A percentile compares a stretch with the other conserved stretches of the same genome.
Evolutionary conservation across 2,329 filamentous ascomycete species (phyloP).

Genomic region (Annulohypoxylon truncatum): DNA sequence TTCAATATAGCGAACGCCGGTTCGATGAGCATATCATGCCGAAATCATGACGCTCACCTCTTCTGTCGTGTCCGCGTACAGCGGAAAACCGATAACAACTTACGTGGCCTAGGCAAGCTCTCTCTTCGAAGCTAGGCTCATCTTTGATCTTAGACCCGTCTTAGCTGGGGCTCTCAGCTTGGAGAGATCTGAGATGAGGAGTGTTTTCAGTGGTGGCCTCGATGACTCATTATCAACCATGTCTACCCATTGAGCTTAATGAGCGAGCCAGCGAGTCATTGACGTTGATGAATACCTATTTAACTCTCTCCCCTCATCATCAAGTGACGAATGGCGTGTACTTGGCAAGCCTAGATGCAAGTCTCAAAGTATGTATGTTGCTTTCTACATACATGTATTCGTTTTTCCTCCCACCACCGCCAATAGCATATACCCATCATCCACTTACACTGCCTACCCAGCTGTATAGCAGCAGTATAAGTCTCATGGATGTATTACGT

Average conservation of each 20-base stretch:
- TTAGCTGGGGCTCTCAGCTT: constrained; percentile 5
- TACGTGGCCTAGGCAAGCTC: not conserved
- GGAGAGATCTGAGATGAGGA: constrained; percentile 15
- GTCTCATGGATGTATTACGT: too few species aligned
- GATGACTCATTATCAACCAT: constrained; percentile 13
- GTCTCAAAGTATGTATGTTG: not conserved
- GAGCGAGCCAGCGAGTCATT: not conserved
- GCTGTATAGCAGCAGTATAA: too few species aligned
- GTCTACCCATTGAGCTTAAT: not conserved
- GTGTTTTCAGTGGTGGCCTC: not conserved
- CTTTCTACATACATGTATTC: too few species aligned
- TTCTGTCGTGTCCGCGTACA: not conserved
- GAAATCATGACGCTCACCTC: not conserved
- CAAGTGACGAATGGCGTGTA: not conserved
- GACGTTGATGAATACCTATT: not conserved
- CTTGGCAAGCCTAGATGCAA: not conserved
- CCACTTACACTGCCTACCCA: too few species aligned
- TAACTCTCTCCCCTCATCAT: not conserved
- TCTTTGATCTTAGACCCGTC: constrained; percentile 13
- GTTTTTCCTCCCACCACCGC: not conserved
- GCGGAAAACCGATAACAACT: not conserved
- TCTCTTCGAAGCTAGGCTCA: not conserved
- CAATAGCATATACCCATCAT: too few species aligned
- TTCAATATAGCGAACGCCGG: constrained; percentile 2
- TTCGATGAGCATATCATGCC: not conserved